phyloP scores from a whole-genome alignment of 164 flowering plant genomes.

The Piper betle region DNA sequence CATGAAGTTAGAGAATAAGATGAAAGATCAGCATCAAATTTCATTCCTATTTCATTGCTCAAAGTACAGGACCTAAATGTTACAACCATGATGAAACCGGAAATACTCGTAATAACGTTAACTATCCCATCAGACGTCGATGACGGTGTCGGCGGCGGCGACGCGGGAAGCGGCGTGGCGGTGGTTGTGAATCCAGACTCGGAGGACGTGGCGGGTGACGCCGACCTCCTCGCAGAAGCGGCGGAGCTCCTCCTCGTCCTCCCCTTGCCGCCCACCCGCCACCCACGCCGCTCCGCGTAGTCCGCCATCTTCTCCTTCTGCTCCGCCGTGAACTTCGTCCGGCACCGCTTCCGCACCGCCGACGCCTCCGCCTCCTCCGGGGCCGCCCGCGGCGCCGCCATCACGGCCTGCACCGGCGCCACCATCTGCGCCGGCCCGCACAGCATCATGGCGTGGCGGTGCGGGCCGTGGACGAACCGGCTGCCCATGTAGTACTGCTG shows the following conservation, averaged over 20 bases:
- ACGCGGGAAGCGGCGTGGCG: constrained; percentile 29
- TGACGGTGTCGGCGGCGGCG: not conserved
- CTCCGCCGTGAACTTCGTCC: constrained; percentile 50
- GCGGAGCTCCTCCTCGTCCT: constrained; percentile 32
- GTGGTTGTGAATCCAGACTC: constrained; percentile 82
- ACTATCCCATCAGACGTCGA: not conserved
- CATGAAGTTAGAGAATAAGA: too few species aligned
- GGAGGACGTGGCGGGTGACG: constrained; percentile 33
- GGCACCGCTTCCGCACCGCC: constrained; percentile 31
- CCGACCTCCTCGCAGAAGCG: constrained; percentile 57
- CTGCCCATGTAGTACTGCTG: not conserved
- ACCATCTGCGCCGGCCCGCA: not conserved
- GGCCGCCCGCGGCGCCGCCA: not conserved
- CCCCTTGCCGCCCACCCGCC: constrained; percentile 39
- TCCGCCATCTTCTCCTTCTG: constrained; percentile 60
- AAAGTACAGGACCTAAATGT: too few species aligned
- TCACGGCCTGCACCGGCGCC: not conserved
- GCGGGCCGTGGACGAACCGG: not conserved
- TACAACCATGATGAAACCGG: too few species aligned
- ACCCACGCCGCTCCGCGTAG: constrained; percentile 51
- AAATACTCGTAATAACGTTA: too few species aligned
- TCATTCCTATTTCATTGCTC: too few species aligned
- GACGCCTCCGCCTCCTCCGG: constrained; percentile 1
- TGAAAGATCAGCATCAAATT: too few species aligned
- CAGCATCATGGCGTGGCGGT: not conserved